Evolutionary conservation across 1,284 basidiomycete species (phyloP).

Genomic region (Malassezia restricta): DNA sequence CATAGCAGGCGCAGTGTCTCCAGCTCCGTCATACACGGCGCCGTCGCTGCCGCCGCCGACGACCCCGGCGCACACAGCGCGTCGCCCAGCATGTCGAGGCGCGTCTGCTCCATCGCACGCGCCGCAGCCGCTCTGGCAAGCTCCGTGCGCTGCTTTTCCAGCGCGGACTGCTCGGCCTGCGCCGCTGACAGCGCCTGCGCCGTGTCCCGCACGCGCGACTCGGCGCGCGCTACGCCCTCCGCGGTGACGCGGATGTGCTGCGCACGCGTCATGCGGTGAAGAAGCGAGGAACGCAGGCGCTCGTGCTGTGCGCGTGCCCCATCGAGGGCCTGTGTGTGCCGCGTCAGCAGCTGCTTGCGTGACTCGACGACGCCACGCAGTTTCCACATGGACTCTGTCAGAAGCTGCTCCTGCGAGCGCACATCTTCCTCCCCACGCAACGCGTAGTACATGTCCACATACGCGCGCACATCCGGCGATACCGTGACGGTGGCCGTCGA

Average conservation of each 20-base stretch:
- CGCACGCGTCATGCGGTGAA: neutral
- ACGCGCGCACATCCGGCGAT: neutral
- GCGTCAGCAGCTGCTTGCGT: conserved; percentile 16
- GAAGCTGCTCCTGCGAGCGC: conserved; percentile 11
- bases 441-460: neutral
- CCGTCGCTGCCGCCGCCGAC: too few species aligned
- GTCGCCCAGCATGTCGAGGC: neutral
- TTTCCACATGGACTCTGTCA: conserved; percentile 17
- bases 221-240: neutral
- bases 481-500: neutral
- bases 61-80: too few species aligned
- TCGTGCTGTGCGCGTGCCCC: neutral
- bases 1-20: conserved; percentile 17
- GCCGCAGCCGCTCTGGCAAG: conserved; percentile 17
- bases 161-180: conserved; percentile 6
- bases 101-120: neutral
- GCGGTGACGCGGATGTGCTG: neutral
- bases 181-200: conserved; percentile 4
- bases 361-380: conserved; percentile 21
- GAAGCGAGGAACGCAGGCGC: neutral
- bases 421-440: conserved; percentile 19
- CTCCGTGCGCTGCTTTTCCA: conserved; percentile 15
- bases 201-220: neutral
- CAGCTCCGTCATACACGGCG: conserved; percentile 10
- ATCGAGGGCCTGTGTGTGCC: neutral